A percentile compares a stretch with the other conserved stretches of the same genome.
These are phyloP conservation scores for Solanum pinnatisectum DNA, from an alignment of 257 asterid genomes.

Conservation along the genomic window DNA sequence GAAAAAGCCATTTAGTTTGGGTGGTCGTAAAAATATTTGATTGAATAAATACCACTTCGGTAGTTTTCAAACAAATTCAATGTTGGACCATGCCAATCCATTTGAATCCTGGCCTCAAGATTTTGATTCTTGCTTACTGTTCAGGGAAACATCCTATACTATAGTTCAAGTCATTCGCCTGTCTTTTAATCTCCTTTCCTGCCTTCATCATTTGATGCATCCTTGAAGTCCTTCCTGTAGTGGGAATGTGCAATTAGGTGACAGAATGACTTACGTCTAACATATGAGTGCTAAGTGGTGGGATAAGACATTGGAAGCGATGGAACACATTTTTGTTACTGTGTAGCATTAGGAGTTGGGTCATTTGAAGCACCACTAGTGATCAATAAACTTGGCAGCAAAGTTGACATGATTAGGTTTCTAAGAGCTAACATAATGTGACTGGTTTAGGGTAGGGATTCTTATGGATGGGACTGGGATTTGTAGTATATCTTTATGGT, in stretches of 20 bases:
- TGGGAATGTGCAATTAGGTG: not conserved
- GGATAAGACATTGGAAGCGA: not conserved
- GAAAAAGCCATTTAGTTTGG: not conserved
- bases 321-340: not conserved
- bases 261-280: not conserved
- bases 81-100: not conserved
- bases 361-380: not conserved
- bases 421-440: not conserved
- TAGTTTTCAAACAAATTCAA: not conserved
- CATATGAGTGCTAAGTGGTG: not conserved
- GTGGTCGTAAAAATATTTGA: not conserved
- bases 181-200: not conserved
- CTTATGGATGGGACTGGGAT: not conserved
- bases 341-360: not conserved
- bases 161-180: not conserved
- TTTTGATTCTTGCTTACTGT: not conserved
- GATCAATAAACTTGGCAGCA: not conserved
- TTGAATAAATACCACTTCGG: not conserved
- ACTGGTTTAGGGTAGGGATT: not conserved
- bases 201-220: not conserved
- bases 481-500: not conserved
- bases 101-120: not conserved
- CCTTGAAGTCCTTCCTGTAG: not conserved
- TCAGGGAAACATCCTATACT: not conserved
- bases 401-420: not conserved